Evolutionary conservation across 768 basidiomycete species (phyloP).

Genomic region (Trametes meyenii): DNA sequence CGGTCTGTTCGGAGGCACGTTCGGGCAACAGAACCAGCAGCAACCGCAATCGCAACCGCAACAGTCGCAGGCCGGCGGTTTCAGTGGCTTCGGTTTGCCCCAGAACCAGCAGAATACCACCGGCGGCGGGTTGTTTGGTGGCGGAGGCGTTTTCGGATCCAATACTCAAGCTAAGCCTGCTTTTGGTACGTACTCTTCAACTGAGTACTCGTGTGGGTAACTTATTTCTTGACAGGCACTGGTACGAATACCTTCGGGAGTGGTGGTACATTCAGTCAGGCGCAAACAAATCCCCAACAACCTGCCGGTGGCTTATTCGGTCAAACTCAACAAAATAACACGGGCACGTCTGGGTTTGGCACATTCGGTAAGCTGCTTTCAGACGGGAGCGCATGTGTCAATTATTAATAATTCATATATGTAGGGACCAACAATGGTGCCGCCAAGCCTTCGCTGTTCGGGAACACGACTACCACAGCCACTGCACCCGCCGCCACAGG

Average conservation of each 20-base stretch:
- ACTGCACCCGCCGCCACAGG: slow-evolving; percentile 32
- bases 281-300: slow-evolving; percentile 29
- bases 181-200: slow-evolving; percentile 46
- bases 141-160: slow-evolving; percentile 24
- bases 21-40: slow-evolving; percentile 38
- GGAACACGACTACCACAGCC: slow-evolving; percentile 27
- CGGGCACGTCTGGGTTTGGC: slow-evolving; percentile 38
- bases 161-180: slow-evolving; percentile 26
- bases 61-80: slow-evolving; percentile 34
- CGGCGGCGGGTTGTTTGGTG: slow-evolving; percentile 25
- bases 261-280: slow-evolving; percentile 41
- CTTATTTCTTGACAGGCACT: slow-evolving; percentile 5
- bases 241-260: slow-evolving; percentile 27
- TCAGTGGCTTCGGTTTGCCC: slow-evolving; percentile 41
- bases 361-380: slow-evolving; percentile 36
- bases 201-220: neutral
- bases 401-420: neutral
- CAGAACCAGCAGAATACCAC: slow-evolving; percentile 34
- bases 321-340: slow-evolving; percentile 32
- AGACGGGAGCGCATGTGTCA: neutral
- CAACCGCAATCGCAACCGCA: slow-evolving; percentile 42
- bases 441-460: slow-evolving; percentile 53
- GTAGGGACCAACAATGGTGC: slow-evolving; percentile 32
- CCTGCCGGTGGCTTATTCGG: slow-evolving; percentile 41
- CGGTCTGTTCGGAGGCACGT: slow-evolving; percentile 31